Percentiles rank a stretch among this genome's conserved stretches.
These are phyloP conservation scores for Alternaria triticina DNA, from an alignment of 2,329 filamentous ascomycete genomes.

Conservation along the genomic window DNA sequence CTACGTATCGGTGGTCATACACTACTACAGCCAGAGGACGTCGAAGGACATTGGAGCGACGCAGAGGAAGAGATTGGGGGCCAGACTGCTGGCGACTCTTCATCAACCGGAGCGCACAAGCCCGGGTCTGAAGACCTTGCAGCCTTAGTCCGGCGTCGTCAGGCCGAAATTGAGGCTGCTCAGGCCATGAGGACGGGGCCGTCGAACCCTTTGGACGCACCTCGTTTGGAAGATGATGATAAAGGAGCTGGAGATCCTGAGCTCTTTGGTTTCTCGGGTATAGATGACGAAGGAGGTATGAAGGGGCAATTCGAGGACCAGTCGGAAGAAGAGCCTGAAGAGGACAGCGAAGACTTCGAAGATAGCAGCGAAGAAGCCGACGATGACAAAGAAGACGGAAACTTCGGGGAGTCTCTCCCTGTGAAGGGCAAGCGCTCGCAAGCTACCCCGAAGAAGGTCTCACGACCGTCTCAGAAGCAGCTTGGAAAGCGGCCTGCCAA, in stretches of 20 bases:
- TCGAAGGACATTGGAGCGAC: neutral
- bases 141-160: neutral
- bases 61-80: neutral
- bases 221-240: neutral
- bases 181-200: neutral
- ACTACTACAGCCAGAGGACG: neutral
- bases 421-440: neutral
- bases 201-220: accelerated
- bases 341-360: neutral
- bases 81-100: neutral
- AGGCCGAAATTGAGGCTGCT: neutral
- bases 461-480: neutral
- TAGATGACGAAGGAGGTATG: neutral
- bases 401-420: neutral
- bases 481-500: neutral
- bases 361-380: neutral
- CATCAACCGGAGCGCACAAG: neutral
- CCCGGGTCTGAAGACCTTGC: neutral
- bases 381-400: neutral
- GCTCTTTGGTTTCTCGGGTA: neutral
- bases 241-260: neutral
- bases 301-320: neutral
- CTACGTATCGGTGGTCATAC: neutral
- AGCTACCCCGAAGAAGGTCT: neutral
- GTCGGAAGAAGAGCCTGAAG: neutral